Conservation (phyloP, 352 stramenopile genomes). For the Thalassiosira oceanica region DNA sequence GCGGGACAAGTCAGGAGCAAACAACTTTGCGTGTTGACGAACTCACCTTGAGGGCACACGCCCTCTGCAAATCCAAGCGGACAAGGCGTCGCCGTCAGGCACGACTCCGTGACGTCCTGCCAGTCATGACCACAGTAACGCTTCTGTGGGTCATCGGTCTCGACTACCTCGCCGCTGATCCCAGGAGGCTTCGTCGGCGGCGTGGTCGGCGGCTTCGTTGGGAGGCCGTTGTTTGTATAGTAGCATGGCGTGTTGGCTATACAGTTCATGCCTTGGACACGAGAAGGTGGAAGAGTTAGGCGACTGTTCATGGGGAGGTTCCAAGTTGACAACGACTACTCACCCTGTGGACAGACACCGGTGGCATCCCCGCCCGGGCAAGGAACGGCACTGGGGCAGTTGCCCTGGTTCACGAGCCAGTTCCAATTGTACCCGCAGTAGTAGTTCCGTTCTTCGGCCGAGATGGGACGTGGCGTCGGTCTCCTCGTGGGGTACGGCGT, state of each 20-base stretch:
- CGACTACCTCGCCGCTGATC: too few species aligned
- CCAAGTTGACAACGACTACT: too few species aligned
- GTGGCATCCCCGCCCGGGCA: constrained; percentile 22
- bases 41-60: constrained; percentile 22
- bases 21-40: too few species aligned
- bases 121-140: constrained; percentile 31
- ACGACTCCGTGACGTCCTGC: constrained; percentile 34
- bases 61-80: constrained; percentile 17
- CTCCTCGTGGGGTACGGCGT: constrained; percentile 5
- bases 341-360: constrained; percentile 30
- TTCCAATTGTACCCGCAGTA: constrained; percentile 30
- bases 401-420: constrained; percentile 22
- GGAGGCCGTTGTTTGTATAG: constrained; percentile 4
- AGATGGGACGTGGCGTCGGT: constrained; percentile 2
- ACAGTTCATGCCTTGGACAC: constrained; percentile 10
- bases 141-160: constrained; percentile 19
- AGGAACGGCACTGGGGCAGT: constrained; percentile 18
- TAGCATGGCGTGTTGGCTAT: constrained; percentile 20
- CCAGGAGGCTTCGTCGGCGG: too few species aligned
- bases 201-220: constrained; percentile 7
- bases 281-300: too few species aligned
- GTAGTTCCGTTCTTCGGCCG: neutral
- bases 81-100: constrained; percentile 27
- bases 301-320: too few species aligned
- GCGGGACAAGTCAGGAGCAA: too few species aligned